Conservation (phyloP, 257 asterid genomes). For the Schizonepeta tenuifolia region DNA sequence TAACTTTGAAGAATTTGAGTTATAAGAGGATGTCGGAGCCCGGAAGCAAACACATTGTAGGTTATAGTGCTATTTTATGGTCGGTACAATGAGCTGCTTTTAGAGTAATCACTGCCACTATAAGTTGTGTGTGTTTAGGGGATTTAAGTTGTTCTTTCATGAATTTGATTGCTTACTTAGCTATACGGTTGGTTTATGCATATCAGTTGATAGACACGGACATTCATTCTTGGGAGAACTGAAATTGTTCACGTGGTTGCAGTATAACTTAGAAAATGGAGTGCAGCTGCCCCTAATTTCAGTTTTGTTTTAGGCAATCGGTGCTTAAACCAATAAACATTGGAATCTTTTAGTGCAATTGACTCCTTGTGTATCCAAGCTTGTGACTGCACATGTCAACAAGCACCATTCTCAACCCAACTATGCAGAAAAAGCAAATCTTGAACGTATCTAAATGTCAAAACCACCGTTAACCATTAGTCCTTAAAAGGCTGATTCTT, state of each 20-base stretch:
- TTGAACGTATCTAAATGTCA: not conserved
- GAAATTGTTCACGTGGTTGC: not conserved
- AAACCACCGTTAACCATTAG: not conserved
- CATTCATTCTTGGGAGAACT: not conserved
- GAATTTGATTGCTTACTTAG: conserved; percentile 3
- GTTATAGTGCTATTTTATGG: conserved; percentile 16
- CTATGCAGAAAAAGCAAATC: conserved; percentile 4
- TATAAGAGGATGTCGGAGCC: not conserved
- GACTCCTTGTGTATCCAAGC: too few relatives aligned
- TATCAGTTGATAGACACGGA: not conserved
- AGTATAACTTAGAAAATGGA: conserved; percentile 6
- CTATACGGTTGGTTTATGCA: not conserved
- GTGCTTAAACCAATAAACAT: not conserved
- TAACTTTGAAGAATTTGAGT: not conserved
- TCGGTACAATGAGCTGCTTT: not conserved
- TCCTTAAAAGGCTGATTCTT: not conserved
- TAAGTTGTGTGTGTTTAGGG: conserved; percentile 1
- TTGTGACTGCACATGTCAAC: not conserved
- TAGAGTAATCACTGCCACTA: not conserved
- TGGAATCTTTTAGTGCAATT: too few relatives aligned
- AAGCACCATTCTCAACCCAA: not conserved
- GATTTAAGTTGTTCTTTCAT: not conserved
- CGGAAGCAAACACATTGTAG: not conserved
- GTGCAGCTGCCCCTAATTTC: not conserved
- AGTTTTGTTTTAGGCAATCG: not conserved